Conservation (phyloP, 78 protist genomes). For the Trichosphaerium sp. region DNA sequence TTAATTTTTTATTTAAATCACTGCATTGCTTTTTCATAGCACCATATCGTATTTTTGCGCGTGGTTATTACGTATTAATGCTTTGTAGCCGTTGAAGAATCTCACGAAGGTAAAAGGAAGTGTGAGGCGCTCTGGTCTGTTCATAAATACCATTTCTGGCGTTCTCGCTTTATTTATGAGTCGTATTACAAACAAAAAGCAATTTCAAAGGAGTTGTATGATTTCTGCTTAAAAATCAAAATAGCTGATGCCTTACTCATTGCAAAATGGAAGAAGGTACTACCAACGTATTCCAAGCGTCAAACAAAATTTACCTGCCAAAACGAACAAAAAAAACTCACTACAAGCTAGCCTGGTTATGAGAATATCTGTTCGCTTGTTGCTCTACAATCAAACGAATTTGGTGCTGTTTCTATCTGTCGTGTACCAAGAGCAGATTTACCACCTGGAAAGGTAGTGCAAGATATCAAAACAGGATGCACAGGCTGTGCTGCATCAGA, state of each 20-base stretch:
- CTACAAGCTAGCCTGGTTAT: slow-evolving; percentile 79
- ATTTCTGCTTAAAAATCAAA: slow-evolving; percentile 59
- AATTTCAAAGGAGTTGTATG: slow-evolving; percentile 73
- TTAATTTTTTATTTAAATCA: neutral
- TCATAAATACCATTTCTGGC: slow-evolving; percentile 61
- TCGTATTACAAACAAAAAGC: slow-evolving; percentile 43
- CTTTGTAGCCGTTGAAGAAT: slow-evolving; percentile 43
- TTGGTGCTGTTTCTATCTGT: slow-evolving; percentile 70
- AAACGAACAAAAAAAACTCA: neutral
- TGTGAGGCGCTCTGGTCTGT: slow-evolving; percentile 69
- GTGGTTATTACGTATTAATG: neutral
- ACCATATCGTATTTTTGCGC: neutral
- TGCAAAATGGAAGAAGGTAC: slow-evolving; percentile 92
- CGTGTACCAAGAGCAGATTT: slow-evolving; percentile 65
- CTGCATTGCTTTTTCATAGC: neutral
- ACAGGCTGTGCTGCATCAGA: slow-evolving; percentile 69
- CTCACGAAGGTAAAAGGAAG: slow-evolving; percentile 77
- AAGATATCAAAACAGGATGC: slow-evolving; percentile 72
- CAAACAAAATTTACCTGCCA: neutral
- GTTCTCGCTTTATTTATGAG: slow-evolving; percentile 66
- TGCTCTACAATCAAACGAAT: slow-evolving; percentile 65
- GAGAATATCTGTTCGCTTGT: slow-evolving; percentile 85
- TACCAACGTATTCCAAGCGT: neutral
- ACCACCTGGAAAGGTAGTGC: slow-evolving; percentile 31
- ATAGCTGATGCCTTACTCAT: slow-evolving; percentile 74